phyloP scores from a whole-genome alignment of 768 basidiomycete genomes.

The Russula dissimulans region DNA sequence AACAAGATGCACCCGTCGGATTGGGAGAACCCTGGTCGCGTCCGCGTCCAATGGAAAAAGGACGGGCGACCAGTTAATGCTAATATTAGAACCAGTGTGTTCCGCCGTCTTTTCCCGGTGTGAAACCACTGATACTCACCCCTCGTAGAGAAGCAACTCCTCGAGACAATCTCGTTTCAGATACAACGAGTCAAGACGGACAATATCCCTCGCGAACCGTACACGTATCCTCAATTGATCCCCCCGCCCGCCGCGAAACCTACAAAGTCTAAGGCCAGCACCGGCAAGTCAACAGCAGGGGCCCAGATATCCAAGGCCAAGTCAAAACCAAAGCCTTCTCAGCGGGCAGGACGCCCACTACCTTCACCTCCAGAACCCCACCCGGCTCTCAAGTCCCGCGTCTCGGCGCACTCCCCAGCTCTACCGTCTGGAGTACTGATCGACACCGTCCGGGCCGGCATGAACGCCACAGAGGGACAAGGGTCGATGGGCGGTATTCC shows the following conservation, averaged over 20 bases:
- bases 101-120: neutral
- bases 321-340: slow-evolving; percentile 20
- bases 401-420: slow-evolving; percentile 18
- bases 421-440: slow-evolving; percentile 17
- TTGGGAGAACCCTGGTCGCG: slow-evolving; percentile 97
- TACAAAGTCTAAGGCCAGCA: slow-evolving; percentile 20
- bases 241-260: slow-evolving; percentile 27
- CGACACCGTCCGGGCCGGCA: slow-evolving; percentile 19
- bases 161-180: slow-evolving; percentile 64
- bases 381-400: slow-evolving; percentile 59
- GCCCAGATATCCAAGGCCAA: slow-evolving; percentile 21
- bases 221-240: slow-evolving; percentile 28
- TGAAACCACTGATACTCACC: slow-evolving; percentile 1
- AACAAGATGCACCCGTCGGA: slow-evolving; percentile 88
- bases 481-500: slow-evolving; percentile 5
- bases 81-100: slow-evolving; percentile 68
- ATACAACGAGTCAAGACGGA: slow-evolving; percentile 70
- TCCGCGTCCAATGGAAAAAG: slow-evolving; percentile 88
- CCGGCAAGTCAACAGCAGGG: slow-evolving; percentile 21
- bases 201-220: slow-evolving; percentile 56
- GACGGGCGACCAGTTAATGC: slow-evolving; percentile 59
- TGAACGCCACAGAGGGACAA: slow-evolving; percentile 17
- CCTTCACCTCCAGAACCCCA: slow-evolving; percentile 72
- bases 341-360: slow-evolving; percentile 29
- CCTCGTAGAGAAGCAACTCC: slow-evolving; percentile 55